Conservation (phyloP, 2,329 filamentous ascomycete genomes). For the Aspergillus luchuensis region DNA sequence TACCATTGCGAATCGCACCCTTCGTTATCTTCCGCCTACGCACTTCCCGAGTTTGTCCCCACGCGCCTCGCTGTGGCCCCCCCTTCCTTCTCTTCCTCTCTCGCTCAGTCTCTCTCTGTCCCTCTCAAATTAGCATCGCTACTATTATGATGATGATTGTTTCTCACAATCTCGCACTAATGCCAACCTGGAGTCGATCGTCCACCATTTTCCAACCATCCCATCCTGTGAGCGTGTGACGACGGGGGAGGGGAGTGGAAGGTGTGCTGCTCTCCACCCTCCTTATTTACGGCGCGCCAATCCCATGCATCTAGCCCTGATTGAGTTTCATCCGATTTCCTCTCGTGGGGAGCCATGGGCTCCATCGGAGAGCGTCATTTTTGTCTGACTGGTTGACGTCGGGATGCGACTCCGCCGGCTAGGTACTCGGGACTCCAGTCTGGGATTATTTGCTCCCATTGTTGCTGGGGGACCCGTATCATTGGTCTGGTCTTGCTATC, state of each 20-base stretch:
- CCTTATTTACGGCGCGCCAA: constrained; percentile 16
- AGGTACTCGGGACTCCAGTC: constrained; percentile 5
- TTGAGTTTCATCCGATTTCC: constrained; percentile 24
- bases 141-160: not conserved
- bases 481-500: constrained; percentile 1
- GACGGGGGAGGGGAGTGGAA: not conserved
- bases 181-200: constrained; percentile 8
- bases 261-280: constrained; percentile 12
- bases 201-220: not conserved
- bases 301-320: constrained; percentile 17
- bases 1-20: not conserved
- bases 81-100: not conserved
- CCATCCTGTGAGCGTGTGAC: constrained; percentile 3
- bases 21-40: constrained; percentile 11
- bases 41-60: constrained; percentile 6
- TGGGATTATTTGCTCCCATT: not conserved
- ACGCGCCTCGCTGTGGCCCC: not conserved
- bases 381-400: constrained; percentile 19
- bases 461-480: constrained; percentile 2
- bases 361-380: constrained; percentile 23
- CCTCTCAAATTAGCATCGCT: not conserved
- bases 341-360: constrained; percentile 19
- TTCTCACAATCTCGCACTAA: constrained; percentile 3
- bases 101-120: not conserved
- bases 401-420: constrained; percentile 17